These are phyloP conservation scores for Grosmannia penicillata DNA, from an alignment of 2,329 filamentous ascomycete genomes.

Conservation along the genomic window DNA sequence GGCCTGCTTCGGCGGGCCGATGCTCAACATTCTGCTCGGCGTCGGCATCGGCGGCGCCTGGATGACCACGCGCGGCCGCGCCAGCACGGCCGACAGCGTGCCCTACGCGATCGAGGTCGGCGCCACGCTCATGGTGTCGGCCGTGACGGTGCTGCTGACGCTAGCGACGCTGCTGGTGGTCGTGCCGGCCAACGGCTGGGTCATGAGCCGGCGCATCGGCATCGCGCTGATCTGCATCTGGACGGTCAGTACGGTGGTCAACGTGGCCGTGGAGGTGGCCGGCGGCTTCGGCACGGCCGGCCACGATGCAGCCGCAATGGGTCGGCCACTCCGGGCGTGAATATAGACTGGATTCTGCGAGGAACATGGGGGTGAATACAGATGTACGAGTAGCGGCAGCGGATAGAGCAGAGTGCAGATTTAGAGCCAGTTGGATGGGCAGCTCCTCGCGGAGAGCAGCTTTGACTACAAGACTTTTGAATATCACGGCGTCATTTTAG, in stretches of 20 bases:
- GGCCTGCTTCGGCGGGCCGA: slow-evolving; percentile 94
- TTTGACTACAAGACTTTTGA: too few relatives aligned
- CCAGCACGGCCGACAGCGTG: slow-evolving; percentile 50
- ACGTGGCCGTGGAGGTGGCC: slow-evolving; percentile 65
- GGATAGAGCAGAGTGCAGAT: too few relatives aligned
- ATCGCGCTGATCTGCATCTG: slow-evolving; percentile 68
- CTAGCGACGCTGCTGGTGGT: slow-evolving; percentile 62
- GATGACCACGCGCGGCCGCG: slow-evolving; percentile 57
- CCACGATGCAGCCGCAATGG: too few relatives aligned
- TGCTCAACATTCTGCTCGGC: slow-evolving; percentile 92
- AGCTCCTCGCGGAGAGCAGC: too few relatives aligned
- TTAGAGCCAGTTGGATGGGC: too few relatives aligned
- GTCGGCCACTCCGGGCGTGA: too few relatives aligned
- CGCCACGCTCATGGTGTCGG: slow-evolving; percentile 71
- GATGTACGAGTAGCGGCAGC: too few relatives aligned
- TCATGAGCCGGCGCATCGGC: slow-evolving; percentile 70
- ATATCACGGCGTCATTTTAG: too few relatives aligned
- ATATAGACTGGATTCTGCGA: too few relatives aligned
- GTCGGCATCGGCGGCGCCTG: slow-evolving; percentile 85
- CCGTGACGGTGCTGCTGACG: slow-evolving; percentile 69
- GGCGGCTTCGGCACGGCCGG: slow-evolving; percentile 30
- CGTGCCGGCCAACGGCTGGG: slow-evolving; percentile 77
- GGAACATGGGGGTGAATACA: too few relatives aligned
- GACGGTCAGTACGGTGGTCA: slow-evolving; percentile 64
- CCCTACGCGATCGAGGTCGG: slow-evolving; percentile 75